phyloP scores from a whole-genome alignment of 371 early-diverging fungal species.

The Mortierella sp. region DNA sequence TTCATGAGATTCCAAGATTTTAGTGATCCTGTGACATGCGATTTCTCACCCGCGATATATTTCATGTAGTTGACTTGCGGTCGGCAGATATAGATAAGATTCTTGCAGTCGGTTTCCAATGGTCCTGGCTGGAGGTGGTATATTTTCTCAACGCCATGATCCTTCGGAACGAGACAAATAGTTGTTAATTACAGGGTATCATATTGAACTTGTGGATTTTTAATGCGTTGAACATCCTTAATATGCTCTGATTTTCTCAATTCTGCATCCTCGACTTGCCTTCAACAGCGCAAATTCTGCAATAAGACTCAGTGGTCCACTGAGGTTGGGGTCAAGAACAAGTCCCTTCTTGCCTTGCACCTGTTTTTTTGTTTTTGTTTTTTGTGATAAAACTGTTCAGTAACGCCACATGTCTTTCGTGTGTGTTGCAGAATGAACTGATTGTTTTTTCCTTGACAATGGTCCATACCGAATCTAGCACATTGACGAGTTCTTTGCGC shows the following conservation, averaged over 20 bases:
- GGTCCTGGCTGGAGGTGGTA: constrained; percentile 79
- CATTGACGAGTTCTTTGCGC: constrained; percentile 76
- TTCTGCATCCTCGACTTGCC: constrained; percentile 58
- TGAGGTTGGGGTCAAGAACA: constrained; percentile 87
- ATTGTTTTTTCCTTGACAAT: background rate
- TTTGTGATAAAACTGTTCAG: background rate
- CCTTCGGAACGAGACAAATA: constrained; percentile 62
- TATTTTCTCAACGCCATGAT: constrained; percentile 95
- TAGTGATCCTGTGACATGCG: background rate
- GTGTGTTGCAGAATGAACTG: background rate
- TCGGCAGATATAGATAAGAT: constrained; percentile 86
- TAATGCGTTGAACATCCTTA: background rate
- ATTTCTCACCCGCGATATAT: constrained; percentile 79
- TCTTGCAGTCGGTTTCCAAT: constrained; percentile 76
- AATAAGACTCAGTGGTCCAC: constrained; percentile 87
- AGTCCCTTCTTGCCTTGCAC: constrained; percentile 91
- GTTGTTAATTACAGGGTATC: background rate
- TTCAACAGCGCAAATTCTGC: constrained; percentile 89
- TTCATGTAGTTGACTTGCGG: constrained; percentile 85
- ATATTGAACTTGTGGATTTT: background rate
- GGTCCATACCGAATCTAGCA: constrained; percentile 77
- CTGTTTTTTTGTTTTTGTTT: constrained; percentile 52
- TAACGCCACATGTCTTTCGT: background rate
- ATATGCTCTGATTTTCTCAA: background rate
- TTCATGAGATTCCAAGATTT: background rate